Evolutionary conservation across 148 eudicot genomes (phyloP).

Genomic region (Chenopodium formosanum): DNA sequence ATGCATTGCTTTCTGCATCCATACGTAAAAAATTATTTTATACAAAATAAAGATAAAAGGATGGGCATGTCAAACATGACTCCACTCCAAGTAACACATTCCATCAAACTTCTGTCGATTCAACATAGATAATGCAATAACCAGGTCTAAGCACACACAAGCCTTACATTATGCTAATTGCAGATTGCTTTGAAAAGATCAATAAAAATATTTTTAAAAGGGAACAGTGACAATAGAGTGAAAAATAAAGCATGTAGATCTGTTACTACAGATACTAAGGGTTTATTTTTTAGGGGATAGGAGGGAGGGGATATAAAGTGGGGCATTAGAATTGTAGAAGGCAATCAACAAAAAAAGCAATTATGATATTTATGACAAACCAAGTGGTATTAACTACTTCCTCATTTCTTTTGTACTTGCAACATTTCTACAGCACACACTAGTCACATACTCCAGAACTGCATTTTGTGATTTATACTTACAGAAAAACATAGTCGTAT

Average conservation of each 20-base stretch:
- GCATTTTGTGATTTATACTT: too few species aligned
- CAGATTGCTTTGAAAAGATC: not conserved
- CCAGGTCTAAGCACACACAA: not conserved
- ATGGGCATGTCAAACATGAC: not conserved
- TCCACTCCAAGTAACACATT: not conserved
- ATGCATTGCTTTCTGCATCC: conserved; percentile 53
- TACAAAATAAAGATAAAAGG: not conserved
- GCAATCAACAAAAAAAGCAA: not conserved
- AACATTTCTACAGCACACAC: too few species aligned
- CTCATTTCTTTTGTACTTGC: too few species aligned
- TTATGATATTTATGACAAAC: too few species aligned
- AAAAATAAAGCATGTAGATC: too few species aligned
- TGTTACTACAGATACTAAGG: too few species aligned
- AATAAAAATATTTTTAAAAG: not conserved
- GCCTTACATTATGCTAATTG: not conserved
- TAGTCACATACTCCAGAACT: too few species aligned
- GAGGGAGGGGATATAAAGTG: not conserved
- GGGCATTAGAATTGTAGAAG: not conserved
- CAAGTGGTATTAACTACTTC: too few species aligned
- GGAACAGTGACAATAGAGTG: not conserved
- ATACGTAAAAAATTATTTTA: conserved; percentile 13
- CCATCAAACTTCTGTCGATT: not conserved
- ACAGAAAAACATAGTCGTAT: too few species aligned
- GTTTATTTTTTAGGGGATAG: not conserved
- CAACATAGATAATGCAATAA: not conserved